phyloP scores from a whole-genome alignment of 148 eudicot genomes.

The Spergularia marina region DNA sequence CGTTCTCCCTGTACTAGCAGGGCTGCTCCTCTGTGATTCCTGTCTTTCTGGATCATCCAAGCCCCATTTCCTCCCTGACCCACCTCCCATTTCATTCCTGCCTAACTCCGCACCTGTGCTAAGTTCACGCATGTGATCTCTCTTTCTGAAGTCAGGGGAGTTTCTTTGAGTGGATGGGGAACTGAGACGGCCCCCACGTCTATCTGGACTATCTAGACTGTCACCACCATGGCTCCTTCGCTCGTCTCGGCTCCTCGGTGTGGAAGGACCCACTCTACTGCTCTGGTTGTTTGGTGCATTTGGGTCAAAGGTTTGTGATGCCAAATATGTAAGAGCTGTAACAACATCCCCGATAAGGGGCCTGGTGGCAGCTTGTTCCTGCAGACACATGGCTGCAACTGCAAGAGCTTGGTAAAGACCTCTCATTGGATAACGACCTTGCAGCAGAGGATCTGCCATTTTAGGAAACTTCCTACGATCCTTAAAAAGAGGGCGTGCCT shows the following conservation, averaged over 20 bases:
- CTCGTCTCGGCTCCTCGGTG: conserved; percentile 57
- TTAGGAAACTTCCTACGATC: conserved; percentile 92
- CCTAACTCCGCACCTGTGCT: conserved; percentile 58
- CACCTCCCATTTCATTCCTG: conserved; percentile 57
- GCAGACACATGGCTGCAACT: conserved; percentile 98
- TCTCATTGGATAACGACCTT: conserved; percentile 85
- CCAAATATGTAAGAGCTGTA: conserved; percentile 82
- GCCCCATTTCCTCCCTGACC: conserved; percentile 73
- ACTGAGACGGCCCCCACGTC: conserved; percentile 44
- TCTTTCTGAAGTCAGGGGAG: conserved; percentile 69
- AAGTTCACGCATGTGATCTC: conserved; percentile 48
- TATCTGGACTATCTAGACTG: conserved; percentile 53
- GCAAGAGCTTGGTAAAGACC: conserved; percentile 99
- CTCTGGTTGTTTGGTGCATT: conserved; percentile 51
- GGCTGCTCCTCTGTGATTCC: conserved; percentile 68
- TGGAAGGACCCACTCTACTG: conserved; percentile 48
- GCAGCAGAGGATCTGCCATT: conserved; percentile 93
- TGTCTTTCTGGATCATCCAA: conserved; percentile 45
- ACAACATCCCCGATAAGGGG: conserved; percentile 95
- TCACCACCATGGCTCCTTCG: conserved; percentile 49
- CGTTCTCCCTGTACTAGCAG: conserved; percentile 63
- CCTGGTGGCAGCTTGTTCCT: conserved; percentile 94
- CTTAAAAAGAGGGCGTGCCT: conserved; percentile 96
- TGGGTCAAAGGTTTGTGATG: conserved; percentile 89
- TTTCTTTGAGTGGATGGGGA: conserved; percentile 67